These are phyloP conservation scores for Exsudoporus floridanus DNA, from an alignment of 1,284 basidiomycete species.

Conservation along the genomic window DNA sequence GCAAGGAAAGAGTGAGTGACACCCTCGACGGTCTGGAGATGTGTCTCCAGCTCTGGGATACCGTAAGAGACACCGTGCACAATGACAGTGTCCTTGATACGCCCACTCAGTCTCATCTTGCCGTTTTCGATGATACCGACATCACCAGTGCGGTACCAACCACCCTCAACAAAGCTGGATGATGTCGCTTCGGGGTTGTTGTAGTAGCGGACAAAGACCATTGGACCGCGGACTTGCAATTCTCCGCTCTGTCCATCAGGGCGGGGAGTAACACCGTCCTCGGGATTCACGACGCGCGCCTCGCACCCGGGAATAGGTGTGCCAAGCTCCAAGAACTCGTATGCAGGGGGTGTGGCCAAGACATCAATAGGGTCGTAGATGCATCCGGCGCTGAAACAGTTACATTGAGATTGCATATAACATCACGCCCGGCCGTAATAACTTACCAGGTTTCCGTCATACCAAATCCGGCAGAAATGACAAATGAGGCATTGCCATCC, in stretches of 20 bases:
- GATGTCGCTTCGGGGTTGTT: constrained; percentile 41
- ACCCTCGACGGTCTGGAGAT: constrained; percentile 42
- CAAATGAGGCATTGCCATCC: constrained; percentile 30
- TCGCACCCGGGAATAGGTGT: constrained; percentile 25
- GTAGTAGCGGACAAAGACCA: constrained; percentile 42
- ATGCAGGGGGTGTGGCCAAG: constrained; percentile 13
- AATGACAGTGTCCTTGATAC: constrained; percentile 47
- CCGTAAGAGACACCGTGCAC: constrained; percentile 48
- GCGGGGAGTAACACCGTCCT: constrained; percentile 30
- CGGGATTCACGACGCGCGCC: constrained; percentile 37
- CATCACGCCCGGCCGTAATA: neutral
- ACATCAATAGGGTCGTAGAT: constrained; percentile 36
- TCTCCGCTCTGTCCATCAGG: constrained; percentile 36
- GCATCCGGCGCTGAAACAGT: constrained; percentile 36
- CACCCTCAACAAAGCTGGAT: constrained; percentile 40
- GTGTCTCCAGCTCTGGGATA: constrained; percentile 42
- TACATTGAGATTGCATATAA: neutral
- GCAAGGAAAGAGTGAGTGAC: constrained; percentile 39
- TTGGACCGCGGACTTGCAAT: constrained; percentile 41
- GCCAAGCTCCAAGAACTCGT: constrained; percentile 35
- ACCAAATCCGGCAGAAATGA: constrained; percentile 43
- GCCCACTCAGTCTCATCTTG: constrained; percentile 41
- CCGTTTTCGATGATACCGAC: constrained; percentile 39
- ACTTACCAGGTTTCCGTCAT: constrained; percentile 46
- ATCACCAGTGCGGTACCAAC: constrained; percentile 48